Base-by-base conservation (phyloP, 176 grass and related monocot species). In the Puya raimondii region DNA sequence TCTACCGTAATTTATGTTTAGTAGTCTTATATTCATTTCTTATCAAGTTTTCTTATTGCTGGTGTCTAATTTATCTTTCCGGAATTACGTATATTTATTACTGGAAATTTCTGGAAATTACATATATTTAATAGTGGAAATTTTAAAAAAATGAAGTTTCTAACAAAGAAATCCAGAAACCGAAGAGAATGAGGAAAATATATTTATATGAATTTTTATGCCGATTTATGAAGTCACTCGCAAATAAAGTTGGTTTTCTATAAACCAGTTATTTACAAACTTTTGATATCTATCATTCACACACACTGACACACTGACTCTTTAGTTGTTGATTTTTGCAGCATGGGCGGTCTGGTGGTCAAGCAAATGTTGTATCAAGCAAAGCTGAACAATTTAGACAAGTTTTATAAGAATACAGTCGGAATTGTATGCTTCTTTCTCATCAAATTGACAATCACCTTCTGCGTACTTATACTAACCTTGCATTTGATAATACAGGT, bases 341-440 rank as follows among this genome's bases (percentile, higher is more conserved):
- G 93, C 50, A 85, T 97, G 89, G 93, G 93, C 27, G 93, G 93
- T 47, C 80, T 97, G 72, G 93, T 97, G 70, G 93, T 97, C 74
- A 97, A 97, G 80, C 89, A 97, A 69, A 86, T 97, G 78, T 69
- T 97, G 56, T 77, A 85, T 83, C 88, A 97, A 79, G 93, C 93
- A 18, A 90, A 97, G 69, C 77, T 87, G 71, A 87, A 90, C 81
- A 87, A 92, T 76, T 79, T 89, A 16, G 81, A 85, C 20, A 78
- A 90, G 13, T 92, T 97, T 72, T 67, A 92, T 51, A 84, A 84
- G 18, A 97, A 97, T 83, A 92, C 84, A 8, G 65, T 79, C 90
- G 93, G 93, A 49, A 61, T 92, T 23, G 93, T 96, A 92, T 83
- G 85, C 80, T 56, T 69, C 49, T 63, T 59, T 59, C 54, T 17